Conservation (phyloP, 1,139 yeast species). For the Pichia inconspicua region DNA sequence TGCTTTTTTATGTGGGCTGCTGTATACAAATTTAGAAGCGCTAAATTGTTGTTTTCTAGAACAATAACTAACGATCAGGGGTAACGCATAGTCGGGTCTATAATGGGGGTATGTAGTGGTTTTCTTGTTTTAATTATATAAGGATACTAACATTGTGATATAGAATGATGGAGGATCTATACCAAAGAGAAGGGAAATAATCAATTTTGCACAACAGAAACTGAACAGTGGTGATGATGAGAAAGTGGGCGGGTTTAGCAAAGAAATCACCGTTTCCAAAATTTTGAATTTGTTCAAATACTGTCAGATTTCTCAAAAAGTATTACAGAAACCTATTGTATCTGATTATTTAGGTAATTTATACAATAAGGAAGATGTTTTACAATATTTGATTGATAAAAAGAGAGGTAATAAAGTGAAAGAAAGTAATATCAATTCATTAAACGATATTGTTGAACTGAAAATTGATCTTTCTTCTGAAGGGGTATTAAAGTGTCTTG, state of each 20-base stretch:
- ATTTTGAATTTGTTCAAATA: conserved; percentile 32
- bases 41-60: too few species aligned
- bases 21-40: too few species aligned
- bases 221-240: neutral
- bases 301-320: conserved; percentile 37
- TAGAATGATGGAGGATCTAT: conserved; percentile 48
- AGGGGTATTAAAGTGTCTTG: conserved; percentile 17
- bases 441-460: conserved; percentile 46
- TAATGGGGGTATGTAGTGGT: neutral
- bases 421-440: conserved; percentile 26
- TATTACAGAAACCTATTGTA: conserved; percentile 45
- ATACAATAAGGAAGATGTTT: conserved; percentile 59
- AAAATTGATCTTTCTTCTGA: conserved; percentile 18
- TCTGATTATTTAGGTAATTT: conserved; percentile 66
- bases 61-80: too few species aligned
- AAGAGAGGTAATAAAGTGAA: conserved; percentile 21
- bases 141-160: conserved; percentile 10
- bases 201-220: conserved; percentile 20
- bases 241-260: neutral
- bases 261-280: conserved; percentile 4
- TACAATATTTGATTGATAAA: conserved; percentile 39
- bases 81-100: neutral
- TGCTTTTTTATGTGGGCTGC: neutral
- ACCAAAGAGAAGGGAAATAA: conserved; percentile 37
- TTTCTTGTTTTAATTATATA: too few species aligned